These are phyloP conservation scores for Pyrenophora seminiperda DNA, from an alignment of 2,329 filamentous ascomycete genomes.

Conservation along the genomic window DNA sequence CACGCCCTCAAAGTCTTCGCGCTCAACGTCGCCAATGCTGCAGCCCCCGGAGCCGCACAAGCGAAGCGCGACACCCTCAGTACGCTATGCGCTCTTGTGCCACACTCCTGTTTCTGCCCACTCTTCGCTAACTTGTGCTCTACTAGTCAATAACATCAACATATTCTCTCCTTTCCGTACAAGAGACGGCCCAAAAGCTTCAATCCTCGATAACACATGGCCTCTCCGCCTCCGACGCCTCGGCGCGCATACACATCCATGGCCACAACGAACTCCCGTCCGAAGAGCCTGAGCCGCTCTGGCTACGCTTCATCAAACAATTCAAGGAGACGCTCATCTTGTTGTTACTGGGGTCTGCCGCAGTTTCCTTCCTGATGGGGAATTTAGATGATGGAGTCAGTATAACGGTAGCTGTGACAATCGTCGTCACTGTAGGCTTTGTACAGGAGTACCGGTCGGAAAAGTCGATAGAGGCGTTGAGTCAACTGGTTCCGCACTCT, in stretches of 20 bases:
- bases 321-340: conserved; percentile 96
- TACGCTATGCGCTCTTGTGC: conserved; percentile 22
- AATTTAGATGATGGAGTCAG: conserved; percentile 95
- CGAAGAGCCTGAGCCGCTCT: conserved; percentile 90
- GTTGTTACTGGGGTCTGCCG: conserved; percentile 86
- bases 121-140: conserved; percentile 23
- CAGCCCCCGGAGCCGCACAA: conserved; percentile 34
- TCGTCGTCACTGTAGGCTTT: conserved; percentile 94
- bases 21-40: conserved; percentile 38
- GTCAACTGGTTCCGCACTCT: conserved; percentile 90
- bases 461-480: conserved; percentile 94
- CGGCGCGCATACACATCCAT: conserved; percentile 76
- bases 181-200: conserved; percentile 77
- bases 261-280: conserved; percentile 94
- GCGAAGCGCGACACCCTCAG: conserved; percentile 39
- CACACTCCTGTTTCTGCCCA: neutral
- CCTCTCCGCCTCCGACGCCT: conserved; percentile 78
- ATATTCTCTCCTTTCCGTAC: conserved; percentile 71
- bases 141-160: conserved; percentile 52
- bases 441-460: conserved; percentile 97
- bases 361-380: conserved; percentile 84
- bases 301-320: conserved; percentile 93
- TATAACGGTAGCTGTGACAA: conserved; percentile 94
- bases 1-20: conserved; percentile 34
- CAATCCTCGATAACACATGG: conserved; percentile 84